phyloP scores from a whole-genome alignment of 2,329 filamentous ascomycete species.

The Teratosphaeria epicoccoides region DNA sequence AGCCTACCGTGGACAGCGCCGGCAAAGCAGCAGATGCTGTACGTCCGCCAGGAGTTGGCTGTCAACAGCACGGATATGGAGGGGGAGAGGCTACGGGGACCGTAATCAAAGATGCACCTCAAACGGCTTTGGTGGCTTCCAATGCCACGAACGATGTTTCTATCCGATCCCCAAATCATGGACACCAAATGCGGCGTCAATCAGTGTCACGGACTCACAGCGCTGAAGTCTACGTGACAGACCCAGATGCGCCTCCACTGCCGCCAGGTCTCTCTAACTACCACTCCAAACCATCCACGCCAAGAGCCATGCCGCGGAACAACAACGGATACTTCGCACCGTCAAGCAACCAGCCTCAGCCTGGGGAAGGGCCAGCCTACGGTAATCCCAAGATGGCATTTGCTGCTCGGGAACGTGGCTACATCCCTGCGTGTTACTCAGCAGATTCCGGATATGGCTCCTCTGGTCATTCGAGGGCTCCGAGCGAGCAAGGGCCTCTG shows the following conservation, averaged over 20 bases:
- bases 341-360: background rate
- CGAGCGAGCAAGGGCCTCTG: conserved; percentile 12
- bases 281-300: background rate
- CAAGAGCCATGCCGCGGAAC: background rate
- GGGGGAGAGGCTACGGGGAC: too few species aligned
- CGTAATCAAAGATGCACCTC: too few species aligned
- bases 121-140: too few species aligned
- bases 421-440: conserved; percentile 9
- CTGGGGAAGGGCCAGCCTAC: conserved; percentile 7
- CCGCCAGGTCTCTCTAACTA: background rate
- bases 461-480: conserved; percentile 14
- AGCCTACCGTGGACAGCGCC: background rate
- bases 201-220: background rate
- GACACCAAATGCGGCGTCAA: background rate
- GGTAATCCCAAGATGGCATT: conserved; percentile 6
- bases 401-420: conserved; percentile 7
- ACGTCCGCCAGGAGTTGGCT: too few species aligned
- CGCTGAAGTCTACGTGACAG: conserved; percentile 1
- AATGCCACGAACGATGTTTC: background rate
- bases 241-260: conserved; percentile 3
- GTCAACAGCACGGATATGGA: too few species aligned
- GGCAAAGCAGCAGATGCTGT: background rate
- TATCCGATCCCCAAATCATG: background rate
- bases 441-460: conserved; percentile 24
- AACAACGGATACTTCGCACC: background rate